phyloP scores from a whole-genome alignment of 179 eudicot genomes.

The Patellifolia procumbens region DNA sequence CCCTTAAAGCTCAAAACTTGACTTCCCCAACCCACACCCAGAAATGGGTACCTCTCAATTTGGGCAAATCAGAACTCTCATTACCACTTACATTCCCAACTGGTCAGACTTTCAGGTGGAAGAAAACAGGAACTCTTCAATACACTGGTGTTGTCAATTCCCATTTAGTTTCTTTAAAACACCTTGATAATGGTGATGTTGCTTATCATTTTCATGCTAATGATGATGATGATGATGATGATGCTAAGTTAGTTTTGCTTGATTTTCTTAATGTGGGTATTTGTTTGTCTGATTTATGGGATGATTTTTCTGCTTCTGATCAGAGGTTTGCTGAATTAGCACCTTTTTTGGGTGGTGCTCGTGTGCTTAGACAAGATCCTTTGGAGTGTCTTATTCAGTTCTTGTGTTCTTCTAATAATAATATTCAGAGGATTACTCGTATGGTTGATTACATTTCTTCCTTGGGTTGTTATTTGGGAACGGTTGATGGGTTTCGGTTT shows the following conservation, averaged over 20 bases:
- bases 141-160: constrained; percentile 78
- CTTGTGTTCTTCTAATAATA: constrained; percentile 81
- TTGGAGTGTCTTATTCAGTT: constrained; percentile 86
- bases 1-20: constrained; percentile 32
- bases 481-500: constrained; percentile 63
- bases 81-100: constrained; percentile 87
- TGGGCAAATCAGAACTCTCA: constrained; percentile 63
- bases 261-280: constrained; percentile 81
- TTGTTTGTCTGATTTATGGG: constrained; percentile 65
- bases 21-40: too few relatives aligned
- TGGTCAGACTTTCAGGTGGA: constrained; percentile 97
- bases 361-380: constrained; percentile 93
- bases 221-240: constrained; percentile 28
- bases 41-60: constrained; percentile 72
- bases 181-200: constrained; percentile 55
- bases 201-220: constrained; percentile 56
- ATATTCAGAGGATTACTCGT: constrained; percentile 73
- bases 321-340: constrained; percentile 67
- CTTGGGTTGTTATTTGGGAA: constrained; percentile 66
- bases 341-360: constrained; percentile 61
- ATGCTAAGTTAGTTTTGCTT: constrained; percentile 48
- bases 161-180: constrained; percentile 72
- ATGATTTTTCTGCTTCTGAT: constrained; percentile 60
- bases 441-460: constrained; percentile 85
- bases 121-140: constrained; percentile 57